These are phyloP conservation scores for Singerocomus inundabilis DNA, from an alignment of 1,284 basidiomycete genomes.

Conservation along the genomic window DNA sequence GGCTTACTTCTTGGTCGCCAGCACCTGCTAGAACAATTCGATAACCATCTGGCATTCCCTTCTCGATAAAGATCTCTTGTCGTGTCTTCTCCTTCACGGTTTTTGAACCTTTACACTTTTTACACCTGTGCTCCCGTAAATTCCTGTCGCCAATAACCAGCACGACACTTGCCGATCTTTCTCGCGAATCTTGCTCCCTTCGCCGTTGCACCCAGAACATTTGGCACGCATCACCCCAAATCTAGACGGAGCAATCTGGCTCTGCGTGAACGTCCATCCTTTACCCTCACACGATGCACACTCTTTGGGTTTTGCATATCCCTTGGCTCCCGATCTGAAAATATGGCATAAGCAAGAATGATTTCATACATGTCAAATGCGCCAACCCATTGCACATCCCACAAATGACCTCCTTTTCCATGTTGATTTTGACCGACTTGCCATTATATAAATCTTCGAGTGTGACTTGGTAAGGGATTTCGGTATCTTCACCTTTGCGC, in stretches of 20 bases:
- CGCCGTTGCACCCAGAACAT: constrained; percentile 81
- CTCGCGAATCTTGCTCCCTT: constrained; percentile 79
- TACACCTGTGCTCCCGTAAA: constrained; percentile 61
- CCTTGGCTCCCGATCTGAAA: constrained; percentile 74
- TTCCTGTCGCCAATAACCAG: neutral
- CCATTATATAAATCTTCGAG: constrained; percentile 94
- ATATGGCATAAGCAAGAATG: constrained; percentile 8
- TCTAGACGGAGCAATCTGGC: constrained; percentile 51
- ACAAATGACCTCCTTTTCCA: constrained; percentile 86
- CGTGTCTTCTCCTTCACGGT: constrained; percentile 86
- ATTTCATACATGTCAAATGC: neutral
- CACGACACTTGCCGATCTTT: constrained; percentile 71
- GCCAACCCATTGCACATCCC: constrained; percentile 77
- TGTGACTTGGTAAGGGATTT: constrained; percentile 82
- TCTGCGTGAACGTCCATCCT: constrained; percentile 68
- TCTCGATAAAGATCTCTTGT: constrained; percentile 83
- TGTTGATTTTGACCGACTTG: constrained; percentile 84
- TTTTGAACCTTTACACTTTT: constrained; percentile 91
- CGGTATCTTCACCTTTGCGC: constrained; percentile 67
- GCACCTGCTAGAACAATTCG: constrained; percentile 86
- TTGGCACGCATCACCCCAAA: constrained; percentile 52
- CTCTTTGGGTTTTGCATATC: constrained; percentile 75
- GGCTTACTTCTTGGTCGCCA: constrained; percentile 81
- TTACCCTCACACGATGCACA: constrained; percentile 86
- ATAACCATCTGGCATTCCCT: constrained; percentile 85